These are phyloP conservation scores for Diaporthe longicolla DNA, from an alignment of 2,329 filamentous ascomycete species.

Conservation along the genomic window DNA sequence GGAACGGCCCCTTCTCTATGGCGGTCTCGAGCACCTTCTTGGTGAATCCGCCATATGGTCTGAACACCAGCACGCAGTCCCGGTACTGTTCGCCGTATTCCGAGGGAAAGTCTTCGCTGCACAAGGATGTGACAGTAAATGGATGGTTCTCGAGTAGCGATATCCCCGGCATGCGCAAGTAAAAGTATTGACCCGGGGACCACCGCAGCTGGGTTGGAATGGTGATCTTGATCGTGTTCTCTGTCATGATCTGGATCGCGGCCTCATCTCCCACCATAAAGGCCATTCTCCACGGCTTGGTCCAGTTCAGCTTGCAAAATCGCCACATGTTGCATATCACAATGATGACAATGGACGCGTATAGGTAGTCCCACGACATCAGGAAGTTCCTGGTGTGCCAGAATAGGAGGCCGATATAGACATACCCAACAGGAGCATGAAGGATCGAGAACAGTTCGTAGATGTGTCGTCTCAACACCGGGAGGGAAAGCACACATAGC, in stretches of 20 bases:
- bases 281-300: conserved; percentile 81
- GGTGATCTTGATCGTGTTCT: conserved; percentile 96
- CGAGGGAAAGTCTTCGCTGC: conserved; percentile 93
- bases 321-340: conserved; percentile 79
- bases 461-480: conserved; percentile 79
- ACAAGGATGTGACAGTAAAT: conserved; percentile 93
- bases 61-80: conserved; percentile 92
- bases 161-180: conserved; percentile 93
- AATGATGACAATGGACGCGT: conserved; percentile 85
- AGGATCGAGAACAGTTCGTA: conserved; percentile 90
- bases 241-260: conserved; percentile 88
- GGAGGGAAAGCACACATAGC: conserved; percentile 88
- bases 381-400: conserved; percentile 97
- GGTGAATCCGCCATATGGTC: conserved; percentile 93
- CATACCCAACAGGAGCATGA: conserved; percentile 84
- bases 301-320: conserved; percentile 91
- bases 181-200: conserved; percentile 95
- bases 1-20: conserved; percentile 87
- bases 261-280: conserved; percentile 94
- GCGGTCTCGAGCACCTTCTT: conserved; percentile 86
- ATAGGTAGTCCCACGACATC: conserved; percentile 91
- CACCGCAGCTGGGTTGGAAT: conserved; percentile 94
- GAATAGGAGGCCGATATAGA: conserved; percentile 88
- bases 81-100: conserved; percentile 90
- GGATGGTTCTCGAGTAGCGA: conserved; percentile 93